These are phyloP conservation scores for Claviceps lovelessii DNA, from an alignment of 2,329 filamentous ascomycete species.

Conservation along the genomic window DNA sequence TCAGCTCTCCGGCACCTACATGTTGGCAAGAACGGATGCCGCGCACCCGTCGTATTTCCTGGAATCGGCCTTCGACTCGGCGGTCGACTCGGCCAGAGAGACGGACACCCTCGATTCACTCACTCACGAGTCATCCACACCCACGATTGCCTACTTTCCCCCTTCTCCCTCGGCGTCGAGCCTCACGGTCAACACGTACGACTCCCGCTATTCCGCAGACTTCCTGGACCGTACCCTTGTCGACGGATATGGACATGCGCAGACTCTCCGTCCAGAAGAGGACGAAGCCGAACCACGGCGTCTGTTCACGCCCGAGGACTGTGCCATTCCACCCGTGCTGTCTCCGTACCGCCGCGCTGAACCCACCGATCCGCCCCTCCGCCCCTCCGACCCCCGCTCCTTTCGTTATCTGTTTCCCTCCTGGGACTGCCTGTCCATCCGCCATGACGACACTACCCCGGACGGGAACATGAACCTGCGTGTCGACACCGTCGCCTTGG, in stretches of 20 bases:
- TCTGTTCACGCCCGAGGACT: background rate
- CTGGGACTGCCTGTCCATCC: slow-evolving; percentile 62
- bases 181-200: slow-evolving; percentile 64
- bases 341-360: background rate
- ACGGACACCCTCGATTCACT: too few relatives aligned
- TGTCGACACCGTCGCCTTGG: slow-evolving; percentile 57
- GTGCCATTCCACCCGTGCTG: slow-evolving; percentile 1
- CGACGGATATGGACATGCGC: slow-evolving; percentile 13
- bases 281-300: background rate
- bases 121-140: background rate
- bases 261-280: background rate
- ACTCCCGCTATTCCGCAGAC: slow-evolving; percentile 45
- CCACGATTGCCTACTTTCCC: slow-evolving; percentile 5
- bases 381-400: slow-evolving; percentile 61
- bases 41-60: background rate
- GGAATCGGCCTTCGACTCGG: background rate
- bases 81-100: too few relatives aligned
- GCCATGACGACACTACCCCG: slow-evolving; percentile 76
- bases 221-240: slow-evolving; percentile 17
- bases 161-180: slow-evolving; percentile 11
- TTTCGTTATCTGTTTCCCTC: slow-evolving; percentile 83
- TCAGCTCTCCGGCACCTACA: slow-evolving; percentile 2
- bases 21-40: background rate
- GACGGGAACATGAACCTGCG: slow-evolving; percentile 97
- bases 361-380: background rate